Percentiles rank a stretch among this genome's conserved stretches.
These are phyloP conservation scores for Sodiomyces alkalinus DNA, from an alignment of 2,329 filamentous ascomycete genomes.

Conservation along the genomic window DNA sequence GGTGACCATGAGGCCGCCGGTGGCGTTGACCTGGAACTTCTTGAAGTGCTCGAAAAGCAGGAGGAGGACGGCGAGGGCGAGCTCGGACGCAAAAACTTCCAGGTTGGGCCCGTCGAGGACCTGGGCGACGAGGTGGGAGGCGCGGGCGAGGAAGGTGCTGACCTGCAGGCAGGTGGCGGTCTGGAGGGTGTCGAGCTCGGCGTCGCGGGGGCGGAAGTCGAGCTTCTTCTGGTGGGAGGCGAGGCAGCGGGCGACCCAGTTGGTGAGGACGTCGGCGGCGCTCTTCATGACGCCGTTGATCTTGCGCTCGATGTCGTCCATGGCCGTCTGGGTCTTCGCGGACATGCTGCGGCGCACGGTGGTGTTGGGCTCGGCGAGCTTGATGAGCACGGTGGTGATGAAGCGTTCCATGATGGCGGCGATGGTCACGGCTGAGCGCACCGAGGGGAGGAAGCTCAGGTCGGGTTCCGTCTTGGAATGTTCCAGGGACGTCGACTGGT, in stretches of 20 bases:
- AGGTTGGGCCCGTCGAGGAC: slow-evolving; percentile 76
- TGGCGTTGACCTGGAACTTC: slow-evolving; percentile 82
- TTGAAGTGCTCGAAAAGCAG: slow-evolving; percentile 88
- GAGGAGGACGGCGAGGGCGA: slow-evolving; percentile 62
- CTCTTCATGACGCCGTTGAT: slow-evolving; percentile 46
- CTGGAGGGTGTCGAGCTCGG: slow-evolving; percentile 64
- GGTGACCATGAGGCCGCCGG: slow-evolving; percentile 85
- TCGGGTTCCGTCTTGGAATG: slow-evolving; percentile 73
- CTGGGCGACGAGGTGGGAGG: slow-evolving; percentile 45
- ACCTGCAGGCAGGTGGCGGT: slow-evolving; percentile 74
- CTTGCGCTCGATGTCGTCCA: slow-evolving; percentile 72
- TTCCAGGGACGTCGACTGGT: slow-evolving; percentile 64
- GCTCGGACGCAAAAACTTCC: slow-evolving; percentile 66
- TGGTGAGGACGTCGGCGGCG: slow-evolving; percentile 51
- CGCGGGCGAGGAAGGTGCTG: slow-evolving; percentile 61
- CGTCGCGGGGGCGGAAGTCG: slow-evolving; percentile 79
- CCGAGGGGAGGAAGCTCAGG: slow-evolving; percentile 62
- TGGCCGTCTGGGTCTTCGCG: slow-evolving; percentile 58
- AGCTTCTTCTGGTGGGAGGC: slow-evolving; percentile 70
- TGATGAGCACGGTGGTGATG: slow-evolving; percentile 78
- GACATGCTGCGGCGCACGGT: slow-evolving; percentile 85
- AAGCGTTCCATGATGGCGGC: slow-evolving; percentile 89
- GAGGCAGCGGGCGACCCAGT: slow-evolving; percentile 61
- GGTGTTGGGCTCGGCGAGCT: slow-evolving; percentile 75
- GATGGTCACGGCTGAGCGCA: slow-evolving; percentile 74